Evolutionary conservation across 2,329 filamentous ascomycete genomes (phyloP), one percentile per base, ranked within the genome.

Genomic region (Fusarium succisae): DNA sequence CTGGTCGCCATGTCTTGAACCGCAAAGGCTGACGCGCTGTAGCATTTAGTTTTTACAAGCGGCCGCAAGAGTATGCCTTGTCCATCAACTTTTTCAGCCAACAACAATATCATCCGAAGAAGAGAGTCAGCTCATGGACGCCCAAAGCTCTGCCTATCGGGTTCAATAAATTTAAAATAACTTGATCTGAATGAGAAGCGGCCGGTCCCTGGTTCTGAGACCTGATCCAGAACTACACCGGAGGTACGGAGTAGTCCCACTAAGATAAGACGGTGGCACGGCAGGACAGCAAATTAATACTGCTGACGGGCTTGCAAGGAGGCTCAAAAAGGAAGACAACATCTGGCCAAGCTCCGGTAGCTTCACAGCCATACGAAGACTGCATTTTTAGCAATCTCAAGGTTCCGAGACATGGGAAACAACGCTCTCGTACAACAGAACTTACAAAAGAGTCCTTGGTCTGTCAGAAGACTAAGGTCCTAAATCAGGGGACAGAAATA

Each of bases 291-390:
- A 38, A 69, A 39, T 63, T 32, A 47, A 32, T 35, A 48, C 22
- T 72, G 48, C 57, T 68, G 50, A 55, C 39, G 48, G 63, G 69
- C 63, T 72, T 73, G 24, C 47, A 38, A 26, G 22, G 28, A 48
- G 45, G 30, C 51, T 61, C 53, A 58, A 50, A 50, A 48, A 24
- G 50, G 26, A 62, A 61, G 39, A 74, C 39, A 62, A 50, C n/a
- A 47, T 57, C 59, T 44, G 59, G 59, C 38, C 70, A 69, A 50
- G 50, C 38, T 50, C 45, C 30, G 18, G 44, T 20, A 56, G n/a
- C 44, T 53, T 66, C 32, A 73, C 30, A 62, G 24, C 47, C 50
- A 72, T 64, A 69, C 58, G 59, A 65, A 47, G 22, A 41, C 39
- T 54, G 45, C 64, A 54, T 53, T 35, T 35, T 67, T 39, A 48